A percentile compares a stretch with the other conserved stretches of the same genome.
Evolutionary conservation across 129 eudicot genomes (phyloP).

Genomic region (Pulicaria dysenterica): DNA sequence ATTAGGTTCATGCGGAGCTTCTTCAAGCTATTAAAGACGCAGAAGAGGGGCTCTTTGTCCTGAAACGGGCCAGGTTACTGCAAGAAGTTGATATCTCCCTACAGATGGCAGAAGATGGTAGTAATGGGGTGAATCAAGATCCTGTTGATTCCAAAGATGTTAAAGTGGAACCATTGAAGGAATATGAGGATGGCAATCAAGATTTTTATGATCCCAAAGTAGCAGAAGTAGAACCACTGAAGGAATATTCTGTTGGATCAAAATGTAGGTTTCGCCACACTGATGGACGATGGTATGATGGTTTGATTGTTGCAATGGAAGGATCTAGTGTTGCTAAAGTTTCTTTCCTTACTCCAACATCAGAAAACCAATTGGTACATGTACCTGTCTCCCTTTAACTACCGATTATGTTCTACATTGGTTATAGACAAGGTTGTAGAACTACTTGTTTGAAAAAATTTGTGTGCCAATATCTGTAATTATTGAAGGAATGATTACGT

Average conservation of each 20-base stretch:
- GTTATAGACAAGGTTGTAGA: conserved; percentile 10
- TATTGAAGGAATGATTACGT: conserved; percentile 4
- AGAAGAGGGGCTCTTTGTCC: conserved; percentile 81
- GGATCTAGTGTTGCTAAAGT: conserved; percentile 64
- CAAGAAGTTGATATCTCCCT: conserved; percentile 65
- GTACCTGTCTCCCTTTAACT: conserved; percentile 14
- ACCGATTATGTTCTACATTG: conserved; percentile 12
- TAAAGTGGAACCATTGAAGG: conserved; percentile 56
- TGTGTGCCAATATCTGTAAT: conserved; percentile 7
- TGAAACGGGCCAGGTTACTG: conserved; percentile 80
- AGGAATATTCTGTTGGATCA: conserved; percentile 73
- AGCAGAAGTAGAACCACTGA: conserved; percentile 51
- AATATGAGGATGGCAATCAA: conserved; percentile 43
- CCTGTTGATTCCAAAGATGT: conserved; percentile 48
- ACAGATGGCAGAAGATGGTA: conserved; percentile 29
- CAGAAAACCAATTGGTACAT: conserved; percentile 86
- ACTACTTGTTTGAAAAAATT: conserved; percentile 9
- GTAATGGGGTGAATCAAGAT: conserved; percentile 46
- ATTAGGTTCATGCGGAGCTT: conserved; percentile 80
- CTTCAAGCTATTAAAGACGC: conserved; percentile 83
- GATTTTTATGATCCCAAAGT: conserved; percentile 50
- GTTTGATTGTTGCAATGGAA: conserved; percentile 66
- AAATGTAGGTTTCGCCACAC: conserved; percentile 93
- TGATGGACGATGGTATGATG: conserved; percentile 91
- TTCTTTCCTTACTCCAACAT: conserved; percentile 79